Base-by-base conservation (phyloP, 2,329 filamentous ascomycete species). In the Neofusicoccum cordaticola region DNA sequence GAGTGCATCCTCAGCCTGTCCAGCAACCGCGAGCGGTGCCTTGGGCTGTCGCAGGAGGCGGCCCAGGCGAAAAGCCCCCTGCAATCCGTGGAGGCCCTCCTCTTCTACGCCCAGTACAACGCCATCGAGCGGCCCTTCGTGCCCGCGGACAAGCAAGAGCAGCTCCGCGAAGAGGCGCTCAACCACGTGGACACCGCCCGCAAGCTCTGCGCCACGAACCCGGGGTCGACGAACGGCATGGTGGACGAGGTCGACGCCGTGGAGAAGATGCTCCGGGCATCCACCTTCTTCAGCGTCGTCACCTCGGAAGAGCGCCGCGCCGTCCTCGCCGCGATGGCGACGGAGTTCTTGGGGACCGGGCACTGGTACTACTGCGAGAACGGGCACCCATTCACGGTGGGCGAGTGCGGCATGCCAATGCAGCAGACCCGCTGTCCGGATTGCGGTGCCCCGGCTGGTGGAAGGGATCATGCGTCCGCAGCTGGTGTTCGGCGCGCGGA, bases 351-450 rank as follows among this genome's bases (percentile, higher is more conserved):
- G 0, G 80, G 79, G 0, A 80, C 77, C 0, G 87, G 87, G 0
- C 85, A 88, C 67, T 89, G 86, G 87, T 89, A 88, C 71, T 79
- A 75, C 0, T 88, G 85, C 67, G 73, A 67, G 27, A 86, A 86
- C 65, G 81, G 82, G 1, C 85, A 88, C 70, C 83, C 84, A 1
- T 83, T 90, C 67, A 85, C 86, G 0, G 81, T 90, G 37, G 87
- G 87, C 0, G 85, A 90, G 66, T 90, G 88, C 69, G 88, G 88
- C 1, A 85, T 86, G 81, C 85, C 88, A 0, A 88, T 89, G 85
- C 66, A 91, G 71, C 63, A 70, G 17, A 82, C 87, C 1, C 73
- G 73, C 1, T 92, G 89, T 68, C 87, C 88, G 0, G 83, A 90
- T 67, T 92, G 89, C 67, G 82, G 80, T 1, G 80, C 80, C 1